phyloP scores from a whole-genome alignment of 2,329 filamentous ascomycete species.

The Ophiostoma montium region DNA sequence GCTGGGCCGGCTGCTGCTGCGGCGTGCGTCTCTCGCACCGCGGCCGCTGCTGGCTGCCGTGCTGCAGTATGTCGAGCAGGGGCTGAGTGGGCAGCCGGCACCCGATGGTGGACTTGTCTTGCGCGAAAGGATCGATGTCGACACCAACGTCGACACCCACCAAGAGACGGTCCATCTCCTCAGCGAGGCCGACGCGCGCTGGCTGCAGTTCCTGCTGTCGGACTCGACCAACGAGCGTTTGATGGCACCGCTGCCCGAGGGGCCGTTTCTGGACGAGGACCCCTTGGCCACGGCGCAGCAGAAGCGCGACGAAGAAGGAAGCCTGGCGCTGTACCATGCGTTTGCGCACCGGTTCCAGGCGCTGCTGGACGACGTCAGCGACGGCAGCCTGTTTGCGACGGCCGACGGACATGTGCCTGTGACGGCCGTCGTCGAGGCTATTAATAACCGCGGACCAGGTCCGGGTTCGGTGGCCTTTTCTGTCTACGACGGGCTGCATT shows the following conservation, averaged over 20 bases:
- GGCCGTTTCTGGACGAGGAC: conserved; percentile 2
- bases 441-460: conserved; percentile 13
- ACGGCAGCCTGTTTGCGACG: conserved; percentile 15
- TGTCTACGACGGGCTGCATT: conserved; percentile 19
- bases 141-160: too few relatives aligned
- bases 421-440: conserved; percentile 16
- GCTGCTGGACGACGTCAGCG: conserved; percentile 19
- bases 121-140: conserved; percentile 7
- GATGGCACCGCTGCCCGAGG: conserved; percentile 8
- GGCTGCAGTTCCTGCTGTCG: conserved; percentile 20
- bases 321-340: conserved; percentile 18
- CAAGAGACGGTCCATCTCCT: conserved; percentile 7
- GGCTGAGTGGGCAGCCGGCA: neutral
- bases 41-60: conserved; percentile 18
- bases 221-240: conserved; percentile 17
- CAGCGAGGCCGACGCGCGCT: conserved; percentile 18
- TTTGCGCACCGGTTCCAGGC: conserved; percentile 21
- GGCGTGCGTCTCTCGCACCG: conserved; percentile 15
- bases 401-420: conserved; percentile 14
- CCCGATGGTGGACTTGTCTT: neutral
- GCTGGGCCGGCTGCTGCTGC: conserved; percentile 16
- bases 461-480: conserved; percentile 15
- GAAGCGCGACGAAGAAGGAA: conserved; percentile 8
- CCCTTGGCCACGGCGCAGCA: neutral
- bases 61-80: conserved; percentile 6